Conservation (phyloP, 1,284 basidiomycete genomes). For the Heterobasidion parviporum region DNA sequence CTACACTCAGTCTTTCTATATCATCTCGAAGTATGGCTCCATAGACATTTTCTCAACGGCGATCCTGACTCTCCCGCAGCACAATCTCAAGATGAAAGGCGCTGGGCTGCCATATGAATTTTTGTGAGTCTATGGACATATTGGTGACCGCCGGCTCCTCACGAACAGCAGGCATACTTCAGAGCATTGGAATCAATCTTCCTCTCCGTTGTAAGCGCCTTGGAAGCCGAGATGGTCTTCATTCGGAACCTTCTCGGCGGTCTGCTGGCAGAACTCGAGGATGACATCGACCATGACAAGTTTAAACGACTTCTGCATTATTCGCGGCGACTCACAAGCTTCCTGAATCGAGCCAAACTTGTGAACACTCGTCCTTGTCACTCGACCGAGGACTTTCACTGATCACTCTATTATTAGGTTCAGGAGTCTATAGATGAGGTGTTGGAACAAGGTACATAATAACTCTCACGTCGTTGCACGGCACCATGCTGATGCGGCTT, state of each 20-base stretch:
- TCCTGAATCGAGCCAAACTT: slow-evolving; percentile 82
- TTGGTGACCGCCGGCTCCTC: slow-evolving; percentile 9
- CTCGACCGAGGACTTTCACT: slow-evolving; percentile 4
- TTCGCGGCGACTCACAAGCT: slow-evolving; percentile 76
- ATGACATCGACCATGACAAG: slow-evolving; percentile 89
- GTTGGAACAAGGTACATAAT: slow-evolving; percentile 65
- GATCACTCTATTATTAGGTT: slow-evolving; percentile 42
- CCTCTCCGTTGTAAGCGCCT: slow-evolving; percentile 79
- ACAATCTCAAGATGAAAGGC: slow-evolving; percentile 67
- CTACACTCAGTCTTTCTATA: slow-evolving; percentile 84
- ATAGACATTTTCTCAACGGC: slow-evolving; percentile 8
- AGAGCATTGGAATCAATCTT: slow-evolving; percentile 89
- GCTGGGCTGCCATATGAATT: slow-evolving; percentile 82
- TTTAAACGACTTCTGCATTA: slow-evolving; percentile 88
- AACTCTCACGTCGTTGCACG: not conserved
- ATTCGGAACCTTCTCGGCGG: slow-evolving; percentile 82
- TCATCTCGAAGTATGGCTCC: slow-evolving; percentile 65
- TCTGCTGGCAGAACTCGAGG: slow-evolving; percentile 84
- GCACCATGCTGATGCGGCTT: not conserved
- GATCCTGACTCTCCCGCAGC: slow-evolving; percentile 32
- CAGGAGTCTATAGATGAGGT: slow-evolving; percentile 87
- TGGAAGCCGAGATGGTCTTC: slow-evolving; percentile 92
- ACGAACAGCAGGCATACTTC: slow-evolving; percentile 12
- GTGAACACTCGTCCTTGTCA: slow-evolving; percentile 26
- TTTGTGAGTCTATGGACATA: slow-evolving; percentile 40